Base-by-base conservation (phyloP, 768 basidiomycete genomes). In the Hysterangium stoloniferum region DNA sequence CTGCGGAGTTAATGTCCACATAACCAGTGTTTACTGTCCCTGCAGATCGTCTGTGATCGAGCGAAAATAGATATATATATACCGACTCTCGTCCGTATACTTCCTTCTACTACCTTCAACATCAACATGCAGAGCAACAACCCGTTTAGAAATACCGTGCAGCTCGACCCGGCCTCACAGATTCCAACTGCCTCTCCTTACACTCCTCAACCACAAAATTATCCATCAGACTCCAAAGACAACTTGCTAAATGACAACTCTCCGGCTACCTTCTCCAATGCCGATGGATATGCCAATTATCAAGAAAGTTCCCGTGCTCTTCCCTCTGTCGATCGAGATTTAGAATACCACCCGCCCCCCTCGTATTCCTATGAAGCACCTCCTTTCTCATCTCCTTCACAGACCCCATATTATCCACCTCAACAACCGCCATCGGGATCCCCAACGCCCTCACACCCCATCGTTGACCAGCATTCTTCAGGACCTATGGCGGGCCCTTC, bases 101-200 rank as follows among this genome's bases (percentile, higher is more conserved):
- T n/a, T n/a, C n/a, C n/a, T n/a, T n/a, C n/a, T n/a, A n/a, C n/a
- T n/a, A n/a, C n/a, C 37, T 8, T 2, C 8, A 12, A 7, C 15
- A 38, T 7, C 37, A 15, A 17, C 41, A 42, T 42, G 41, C 41
- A 42, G n/a, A 42, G 41, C 41, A 42, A 6, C 41, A 42, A 42
- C 41, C 41, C 41, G 22, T 42, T 42, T 27, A 2, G 12, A 4
- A 9, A 12, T 7, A 22, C 17, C 17, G n/a, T 40, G 37, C n/a
- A n/a, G 24, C 4, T 42, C 41, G 6, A 42, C n/a, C 41, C 24
- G 7, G 24, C 22, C n/a, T 9, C 9, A 34, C n/a, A 9, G n/a
- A 34, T n/a, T 34, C 33, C 9, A 34, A 34, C 33, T 34, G n/a
- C 33, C 33, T n/a, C 33, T 34, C n/a, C 33, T 34, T 34, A 34